Conservation (phyloP, 2,329 filamentous ascomycete species). For the Neofusicoccum sp. region DNA sequence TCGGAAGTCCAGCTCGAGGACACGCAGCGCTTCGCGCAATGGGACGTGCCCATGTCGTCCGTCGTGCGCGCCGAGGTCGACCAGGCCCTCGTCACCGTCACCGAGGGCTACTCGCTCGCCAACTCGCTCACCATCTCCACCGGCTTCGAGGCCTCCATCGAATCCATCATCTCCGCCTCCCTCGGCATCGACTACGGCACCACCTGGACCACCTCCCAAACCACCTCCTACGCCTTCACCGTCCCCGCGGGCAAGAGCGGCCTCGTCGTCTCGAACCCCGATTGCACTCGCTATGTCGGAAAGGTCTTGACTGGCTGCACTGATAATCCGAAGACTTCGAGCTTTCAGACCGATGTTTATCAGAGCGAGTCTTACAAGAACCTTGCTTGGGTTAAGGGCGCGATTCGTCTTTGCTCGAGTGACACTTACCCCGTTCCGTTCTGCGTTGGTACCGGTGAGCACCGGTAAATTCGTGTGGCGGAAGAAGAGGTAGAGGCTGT, state of each 20-base stretch:
- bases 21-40: background rate
- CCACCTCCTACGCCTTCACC: slow-evolving; percentile 31
- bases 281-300: slow-evolving; percentile 35
- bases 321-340: slow-evolving; percentile 27
- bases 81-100: slow-evolving; percentile 6
- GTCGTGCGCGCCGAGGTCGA: background rate
- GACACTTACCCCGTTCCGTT: slow-evolving; percentile 37
- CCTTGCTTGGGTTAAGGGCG: slow-evolving; percentile 42
- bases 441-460: slow-evolving; percentile 38
- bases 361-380: slow-evolving; percentile 30
- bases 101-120: slow-evolving; percentile 17
- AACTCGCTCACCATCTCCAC: slow-evolving; percentile 21
- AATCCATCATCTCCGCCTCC: background rate
- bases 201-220: slow-evolving; percentile 26
- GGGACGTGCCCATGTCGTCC: background rate
- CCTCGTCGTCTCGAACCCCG: slow-evolving; percentile 40
- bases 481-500: no score
- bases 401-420: slow-evolving; percentile 39
- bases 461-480: background rate
- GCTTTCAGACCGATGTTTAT: slow-evolving; percentile 39
- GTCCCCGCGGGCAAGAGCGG: slow-evolving; percentile 41
- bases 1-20: slow-evolving; percentile 2
- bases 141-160: background rate
- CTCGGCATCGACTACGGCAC: background rate
- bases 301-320: slow-evolving; percentile 37